Conservation (phyloP, 495 filamentous ascomycete species). For the Tuber calosporum region DNA sequence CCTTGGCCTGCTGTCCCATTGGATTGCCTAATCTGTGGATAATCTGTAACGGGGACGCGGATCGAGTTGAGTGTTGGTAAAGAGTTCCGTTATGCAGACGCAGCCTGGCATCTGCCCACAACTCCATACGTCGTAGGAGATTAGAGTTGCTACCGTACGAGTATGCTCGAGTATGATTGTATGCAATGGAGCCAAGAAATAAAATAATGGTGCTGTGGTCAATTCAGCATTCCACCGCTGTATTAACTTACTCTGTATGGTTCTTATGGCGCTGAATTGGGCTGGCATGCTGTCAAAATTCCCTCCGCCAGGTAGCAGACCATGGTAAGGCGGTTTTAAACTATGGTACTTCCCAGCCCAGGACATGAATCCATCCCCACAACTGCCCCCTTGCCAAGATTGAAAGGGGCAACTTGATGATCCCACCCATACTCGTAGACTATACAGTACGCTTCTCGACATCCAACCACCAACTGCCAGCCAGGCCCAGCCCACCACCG, state of each 20-base stretch:
- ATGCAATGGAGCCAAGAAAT: background rate
- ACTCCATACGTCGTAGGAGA: background rate
- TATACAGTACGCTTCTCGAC: no score
- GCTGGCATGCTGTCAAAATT: background rate
- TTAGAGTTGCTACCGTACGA: background rate
- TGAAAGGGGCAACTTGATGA: background rate
- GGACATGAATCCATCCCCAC: background rate
- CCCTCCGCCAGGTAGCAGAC: background rate
- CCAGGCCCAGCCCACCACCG: background rate
- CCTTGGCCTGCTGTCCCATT: background rate
- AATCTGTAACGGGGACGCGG: constrained; percentile 1
- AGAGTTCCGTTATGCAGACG: background rate
- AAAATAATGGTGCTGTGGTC: background rate
- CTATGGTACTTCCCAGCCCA: background rate
- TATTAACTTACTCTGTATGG: background rate
- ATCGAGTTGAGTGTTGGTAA: background rate
- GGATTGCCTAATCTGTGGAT: background rate
- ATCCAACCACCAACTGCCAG: constrained; percentile 4
- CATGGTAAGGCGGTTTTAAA: constrained; percentile 2
- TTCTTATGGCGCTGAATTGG: background rate
- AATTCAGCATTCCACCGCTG: background rate
- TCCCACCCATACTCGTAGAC: no score
- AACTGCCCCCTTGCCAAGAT: background rate
- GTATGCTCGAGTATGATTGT: background rate
- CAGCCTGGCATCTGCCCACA: background rate